Evolutionary conservation across 192 early-diverging fungal species (phyloP).

Genomic region (Haplosporangium gracile): DNA sequence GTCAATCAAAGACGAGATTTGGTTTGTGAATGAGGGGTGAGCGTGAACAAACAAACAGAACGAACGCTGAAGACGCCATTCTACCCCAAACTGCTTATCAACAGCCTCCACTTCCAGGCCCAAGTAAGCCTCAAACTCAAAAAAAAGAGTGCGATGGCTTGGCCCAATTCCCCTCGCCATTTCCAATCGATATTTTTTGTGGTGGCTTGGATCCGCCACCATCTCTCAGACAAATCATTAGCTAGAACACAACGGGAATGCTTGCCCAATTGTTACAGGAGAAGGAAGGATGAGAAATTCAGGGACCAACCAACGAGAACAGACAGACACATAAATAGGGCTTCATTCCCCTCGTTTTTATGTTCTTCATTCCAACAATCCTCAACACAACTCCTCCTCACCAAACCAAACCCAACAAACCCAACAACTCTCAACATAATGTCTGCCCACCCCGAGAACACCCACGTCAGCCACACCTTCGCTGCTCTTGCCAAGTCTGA

Average conservation of each 20-base stretch:
- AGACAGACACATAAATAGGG: constrained; percentile 2
- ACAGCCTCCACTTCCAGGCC: not conserved
- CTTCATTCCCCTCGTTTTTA: not conserved
- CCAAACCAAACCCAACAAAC: not conserved
- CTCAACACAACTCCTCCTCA: not conserved
- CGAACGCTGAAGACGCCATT: not conserved
- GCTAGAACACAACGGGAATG: not conserved
- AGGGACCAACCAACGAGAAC: not conserved
- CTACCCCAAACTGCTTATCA: not conserved
- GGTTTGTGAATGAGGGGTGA: not conserved
- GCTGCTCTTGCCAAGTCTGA: constrained; percentile 44
- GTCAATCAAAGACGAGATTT: not conserved
- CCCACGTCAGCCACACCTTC: constrained; percentile 42
- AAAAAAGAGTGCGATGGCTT: not conserved
- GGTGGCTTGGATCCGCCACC: not conserved
- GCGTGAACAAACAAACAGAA: not conserved
- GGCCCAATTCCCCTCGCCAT: not conserved
- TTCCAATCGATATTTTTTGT: not conserved
- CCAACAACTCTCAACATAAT: not conserved
- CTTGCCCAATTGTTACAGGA: not conserved
- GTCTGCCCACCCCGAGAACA: constrained; percentile 50
- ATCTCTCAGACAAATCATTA: not conserved
- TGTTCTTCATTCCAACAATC: constrained; percentile 9
- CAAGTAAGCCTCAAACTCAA: too few species aligned
- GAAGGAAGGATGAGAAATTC: not conserved